These are phyloP conservation scores for Salisapilia sapeloensis DNA, from an alignment of 352 stramenopile genomes.

Conservation along the genomic window DNA sequence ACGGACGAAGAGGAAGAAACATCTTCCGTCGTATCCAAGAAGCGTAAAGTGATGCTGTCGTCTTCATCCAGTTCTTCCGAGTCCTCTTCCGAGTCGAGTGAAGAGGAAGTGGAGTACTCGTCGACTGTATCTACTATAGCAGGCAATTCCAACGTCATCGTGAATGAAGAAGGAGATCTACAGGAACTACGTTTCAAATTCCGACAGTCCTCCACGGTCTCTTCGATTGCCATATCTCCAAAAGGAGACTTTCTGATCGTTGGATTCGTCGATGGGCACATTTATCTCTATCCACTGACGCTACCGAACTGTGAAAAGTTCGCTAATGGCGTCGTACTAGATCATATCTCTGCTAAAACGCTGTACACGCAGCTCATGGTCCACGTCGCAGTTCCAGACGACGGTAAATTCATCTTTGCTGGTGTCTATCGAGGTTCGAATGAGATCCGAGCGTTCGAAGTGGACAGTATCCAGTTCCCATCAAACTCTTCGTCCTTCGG, in stretches of 20 bases:
- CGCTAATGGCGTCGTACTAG: slow-evolving; percentile 52
- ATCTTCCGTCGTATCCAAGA: not conserved
- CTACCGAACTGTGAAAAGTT: slow-evolving; percentile 45
- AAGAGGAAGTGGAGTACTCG: slow-evolving; percentile 30
- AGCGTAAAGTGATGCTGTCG: slow-evolving; percentile 1
- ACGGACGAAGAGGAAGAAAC: slow-evolving; percentile 1
- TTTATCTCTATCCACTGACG: slow-evolving; percentile 42
- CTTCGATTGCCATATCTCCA: slow-evolving; percentile 52
- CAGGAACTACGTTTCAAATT: slow-evolving; percentile 57
- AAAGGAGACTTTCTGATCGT: slow-evolving; percentile 60
- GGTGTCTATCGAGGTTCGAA: slow-evolving; percentile 72
- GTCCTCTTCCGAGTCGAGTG: slow-evolving; percentile 13
- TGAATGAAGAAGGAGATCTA: no score
- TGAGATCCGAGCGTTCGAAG: slow-evolving; percentile 70
- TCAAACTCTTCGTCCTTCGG: slow-evolving; percentile 3
- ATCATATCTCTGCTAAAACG: slow-evolving; percentile 57
- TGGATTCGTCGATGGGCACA: slow-evolving; percentile 62
- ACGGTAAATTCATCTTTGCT: slow-evolving; percentile 76
- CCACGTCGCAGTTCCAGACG: slow-evolving; percentile 46
- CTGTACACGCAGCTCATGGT: slow-evolving; percentile 79
- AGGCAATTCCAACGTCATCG: slow-evolving; percentile 8
- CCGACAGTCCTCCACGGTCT: slow-evolving; percentile 42
- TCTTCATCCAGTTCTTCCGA: slow-evolving; percentile 11
- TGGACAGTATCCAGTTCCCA: slow-evolving; percentile 63
- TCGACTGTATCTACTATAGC: slow-evolving; percentile 17